These are phyloP conservation scores for Plasmodium reichenowi DNA, from an alignment of 169 alveolate species.

Conservation along the genomic window DNA sequence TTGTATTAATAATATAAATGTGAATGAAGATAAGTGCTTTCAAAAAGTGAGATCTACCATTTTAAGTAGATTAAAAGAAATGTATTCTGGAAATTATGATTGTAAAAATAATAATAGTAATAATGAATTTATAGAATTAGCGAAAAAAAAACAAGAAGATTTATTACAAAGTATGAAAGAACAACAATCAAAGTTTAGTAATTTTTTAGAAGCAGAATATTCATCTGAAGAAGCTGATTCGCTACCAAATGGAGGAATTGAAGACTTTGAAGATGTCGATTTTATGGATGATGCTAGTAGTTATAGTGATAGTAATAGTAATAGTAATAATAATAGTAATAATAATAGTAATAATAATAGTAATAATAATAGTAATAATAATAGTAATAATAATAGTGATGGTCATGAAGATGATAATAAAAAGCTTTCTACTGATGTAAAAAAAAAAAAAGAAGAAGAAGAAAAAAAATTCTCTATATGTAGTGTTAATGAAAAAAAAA, in stretches of 20 bases:
- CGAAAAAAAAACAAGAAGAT: constrained; percentile 49
- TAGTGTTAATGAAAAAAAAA: background rate
- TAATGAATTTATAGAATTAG: constrained; percentile 40
- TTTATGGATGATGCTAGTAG: too few relatives aligned
- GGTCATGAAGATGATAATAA: background rate
- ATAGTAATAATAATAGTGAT: background rate
- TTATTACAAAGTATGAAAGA: constrained; percentile 54
- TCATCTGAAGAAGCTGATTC: constrained; percentile 16
- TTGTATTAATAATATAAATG: constrained; percentile 34
- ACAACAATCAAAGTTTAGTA: constrained; percentile 43
- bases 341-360: background rate
- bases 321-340: background rate
- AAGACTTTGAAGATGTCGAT: background rate
- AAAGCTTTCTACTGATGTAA: background rate
- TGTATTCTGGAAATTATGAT: constrained; percentile 33
- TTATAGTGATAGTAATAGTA: background rate
- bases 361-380: too few relatives aligned
- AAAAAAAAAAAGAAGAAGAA: background rate
- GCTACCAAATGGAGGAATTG: background rate
- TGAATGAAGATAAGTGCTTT: constrained; percentile 58
- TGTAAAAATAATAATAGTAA: constrained; percentile 36
- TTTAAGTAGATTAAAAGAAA: constrained; percentile 23
- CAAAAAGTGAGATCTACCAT: constrained; percentile 39
- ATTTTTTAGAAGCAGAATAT: constrained; percentile 39
- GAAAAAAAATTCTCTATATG: background rate